Evolutionary conservation across 129 eudicot genomes (phyloP), one percentile per base, ranked within the genome.

Genomic region (Arctium minus): DNA sequence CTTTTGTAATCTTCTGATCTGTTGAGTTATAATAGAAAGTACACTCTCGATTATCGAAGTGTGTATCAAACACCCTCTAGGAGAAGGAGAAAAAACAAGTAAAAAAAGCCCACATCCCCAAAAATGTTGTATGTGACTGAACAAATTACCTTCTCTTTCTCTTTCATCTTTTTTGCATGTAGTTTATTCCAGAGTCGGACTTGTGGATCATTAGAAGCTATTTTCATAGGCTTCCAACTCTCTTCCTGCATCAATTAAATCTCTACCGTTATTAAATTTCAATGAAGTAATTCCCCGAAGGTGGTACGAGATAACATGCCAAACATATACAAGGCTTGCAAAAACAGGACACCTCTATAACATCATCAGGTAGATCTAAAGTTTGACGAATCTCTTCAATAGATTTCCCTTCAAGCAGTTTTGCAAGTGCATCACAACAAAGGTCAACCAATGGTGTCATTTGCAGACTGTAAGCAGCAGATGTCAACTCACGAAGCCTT

Each of bases 281-380:
- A 71, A 35, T 33, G 50, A 85, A 70, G 75, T 12, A 44, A 44
- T 35, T 35, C 2, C 37, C 37, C 37, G 3, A 35, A 35, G 37
- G 37, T 35, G 37, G 37, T 35, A 35, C 3, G 2, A 35, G 27
- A 35, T 35, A 35, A 35, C 37, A 35, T 35, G 37, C 37, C 37
- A 1, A 35, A 22, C 27, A 22, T 22, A 35, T 35, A 35, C 2
- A 35, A 35, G 37, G 11, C 13, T 82, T 62, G 88, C 81, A 88
- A 90, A 81, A 80, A 80, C 76, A 81, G 62, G 80, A 87, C 78
- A 92, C 97, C 97, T 92, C 97, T 50, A 94, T 92, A 42, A 89
- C 86, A 90, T 92, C 97, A 86, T 92, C 94, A 31, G 94, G 91
- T 42, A 92, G 80, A 33, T 83, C 80, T 85, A 92, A 92, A 70